These are phyloP conservation scores for Toxicodendron radicans DNA, from an alignment of 345 rosid species.

Conservation along the genomic window DNA sequence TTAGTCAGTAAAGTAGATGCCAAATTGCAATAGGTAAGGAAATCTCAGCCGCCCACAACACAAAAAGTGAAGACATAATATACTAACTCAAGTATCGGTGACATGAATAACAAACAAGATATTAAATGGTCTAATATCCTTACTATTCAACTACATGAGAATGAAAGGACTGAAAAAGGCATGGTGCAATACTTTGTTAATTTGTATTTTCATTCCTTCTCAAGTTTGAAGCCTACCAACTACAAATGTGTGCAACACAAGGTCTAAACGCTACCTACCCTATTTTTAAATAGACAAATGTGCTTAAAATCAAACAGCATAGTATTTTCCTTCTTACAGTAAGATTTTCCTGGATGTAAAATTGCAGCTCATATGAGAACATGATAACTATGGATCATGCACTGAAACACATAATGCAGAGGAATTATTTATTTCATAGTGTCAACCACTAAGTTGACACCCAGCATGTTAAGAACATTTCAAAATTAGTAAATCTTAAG, in stretches of 20 bases:
- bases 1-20: neutral
- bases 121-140: neutral
- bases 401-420: neutral
- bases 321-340: neutral
- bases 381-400: neutral
- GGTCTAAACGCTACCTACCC: neutral
- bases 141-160: neutral
- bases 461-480: neutral
- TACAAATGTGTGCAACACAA: neutral
- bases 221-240: neutral
- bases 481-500: neutral
- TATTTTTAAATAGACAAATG: neutral
- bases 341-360: neutral
- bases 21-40: neutral
- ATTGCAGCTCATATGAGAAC: neutral
- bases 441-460: neutral
- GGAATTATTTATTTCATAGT: neutral
- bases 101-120: neutral
- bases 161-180: neutral
- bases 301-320: neutral
- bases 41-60: neutral
- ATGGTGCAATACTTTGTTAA: neutral
- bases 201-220: neutral
- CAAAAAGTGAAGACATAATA: neutral
- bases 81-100: neutral